phyloP scores from a whole-genome alignment of 139 green algal species.

The Diplosphaera chodatii region DNA sequence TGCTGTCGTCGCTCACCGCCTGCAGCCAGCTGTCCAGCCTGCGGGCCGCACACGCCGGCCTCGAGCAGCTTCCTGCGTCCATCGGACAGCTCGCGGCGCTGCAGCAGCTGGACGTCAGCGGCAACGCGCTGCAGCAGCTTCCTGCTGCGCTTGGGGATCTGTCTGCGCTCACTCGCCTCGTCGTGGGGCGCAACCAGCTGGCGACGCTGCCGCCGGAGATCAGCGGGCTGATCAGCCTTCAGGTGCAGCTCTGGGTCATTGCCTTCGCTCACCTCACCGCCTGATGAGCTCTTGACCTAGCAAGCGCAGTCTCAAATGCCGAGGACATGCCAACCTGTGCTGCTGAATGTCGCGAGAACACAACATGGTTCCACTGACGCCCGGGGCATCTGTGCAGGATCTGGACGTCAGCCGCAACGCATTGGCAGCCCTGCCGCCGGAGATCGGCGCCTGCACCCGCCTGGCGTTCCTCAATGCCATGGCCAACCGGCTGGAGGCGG shows the following conservation, averaged over 20 bases:
- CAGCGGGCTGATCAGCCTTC: slow-evolving; percentile 17
- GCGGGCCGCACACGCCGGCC: background rate
- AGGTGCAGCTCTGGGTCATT: too few species aligned
- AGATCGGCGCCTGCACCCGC: slow-evolving; percentile 22
- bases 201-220: slow-evolving; percentile 10
- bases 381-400: too few species aligned
- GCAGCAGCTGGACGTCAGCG: slow-evolving; percentile 36
- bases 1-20: background rate
- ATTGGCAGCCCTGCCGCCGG: slow-evolving; percentile 31
- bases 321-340: too few species aligned
- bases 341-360: too few species aligned
- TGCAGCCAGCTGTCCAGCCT: background rate
- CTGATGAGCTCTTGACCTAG: too few species aligned
- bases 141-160: background rate
- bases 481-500: slow-evolving; percentile 25
- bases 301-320: too few species aligned
- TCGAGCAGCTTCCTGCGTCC: slow-evolving; percentile 8
- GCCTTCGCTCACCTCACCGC: too few species aligned
- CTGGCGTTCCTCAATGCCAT: slow-evolving; percentile 47
- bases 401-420: slow-evolving; percentile 46
- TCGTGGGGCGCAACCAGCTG: slow-evolving; percentile 14
- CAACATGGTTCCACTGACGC: too few species aligned
- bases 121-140: slow-evolving; percentile 7
- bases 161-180: background rate
- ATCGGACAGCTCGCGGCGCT: slow-evolving; percentile 20